A percentile compares a stretch with the other conserved stretches of the same genome.
These are phyloP conservation scores for Pseudocercospora pini-densiflorae DNA, from an alignment of 2,329 filamentous ascomycete species.

Conservation along the genomic window DNA sequence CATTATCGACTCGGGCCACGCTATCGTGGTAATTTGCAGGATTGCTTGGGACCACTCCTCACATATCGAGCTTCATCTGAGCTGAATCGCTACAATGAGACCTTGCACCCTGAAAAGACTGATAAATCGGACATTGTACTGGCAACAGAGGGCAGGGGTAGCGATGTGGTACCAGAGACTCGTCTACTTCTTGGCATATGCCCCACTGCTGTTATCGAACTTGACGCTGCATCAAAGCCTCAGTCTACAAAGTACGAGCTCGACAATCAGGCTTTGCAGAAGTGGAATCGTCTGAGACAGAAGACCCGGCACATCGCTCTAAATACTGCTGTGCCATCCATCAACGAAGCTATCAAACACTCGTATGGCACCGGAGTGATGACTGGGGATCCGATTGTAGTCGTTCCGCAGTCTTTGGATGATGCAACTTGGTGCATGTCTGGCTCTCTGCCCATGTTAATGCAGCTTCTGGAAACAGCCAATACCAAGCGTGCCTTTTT, in stretches of 20 bases:
- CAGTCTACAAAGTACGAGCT: constrained; percentile 28
- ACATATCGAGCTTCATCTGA: constrained; percentile 94
- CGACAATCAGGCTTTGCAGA: constrained; percentile 54
- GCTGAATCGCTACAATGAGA: constrained; percentile 88
- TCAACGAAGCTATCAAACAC: constrained; percentile 86
- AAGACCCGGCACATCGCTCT: constrained; percentile 79
- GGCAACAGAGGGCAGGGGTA: constrained; percentile 85
- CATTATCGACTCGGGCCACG: constrained; percentile 87
- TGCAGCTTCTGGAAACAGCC: constrained; percentile 83
- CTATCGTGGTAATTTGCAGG: constrained; percentile 96
- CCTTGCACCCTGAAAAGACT: constrained; percentile 85
- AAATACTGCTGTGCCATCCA: constrained; percentile 83
- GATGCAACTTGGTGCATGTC: constrained; percentile 91
- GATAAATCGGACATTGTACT: constrained; percentile 89
- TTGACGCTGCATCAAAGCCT: constrained; percentile 55
- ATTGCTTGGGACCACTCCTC: constrained; percentile 92
- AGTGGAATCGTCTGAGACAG: constrained; percentile 69
- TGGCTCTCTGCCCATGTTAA: constrained; percentile 83
- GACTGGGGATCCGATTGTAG: constrained; percentile 80
- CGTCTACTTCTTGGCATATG: constrained; percentile 83
- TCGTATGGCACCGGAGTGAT: constrained; percentile 80
- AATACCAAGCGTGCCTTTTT: constrained; percentile 71
- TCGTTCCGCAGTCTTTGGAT: constrained; percentile 82
- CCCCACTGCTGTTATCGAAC: constrained; percentile 77
- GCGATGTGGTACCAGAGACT: constrained; percentile 77